Conservation (phyloP, 768 basidiomycete genomes). For the Thelephora ganbajun region DNA sequence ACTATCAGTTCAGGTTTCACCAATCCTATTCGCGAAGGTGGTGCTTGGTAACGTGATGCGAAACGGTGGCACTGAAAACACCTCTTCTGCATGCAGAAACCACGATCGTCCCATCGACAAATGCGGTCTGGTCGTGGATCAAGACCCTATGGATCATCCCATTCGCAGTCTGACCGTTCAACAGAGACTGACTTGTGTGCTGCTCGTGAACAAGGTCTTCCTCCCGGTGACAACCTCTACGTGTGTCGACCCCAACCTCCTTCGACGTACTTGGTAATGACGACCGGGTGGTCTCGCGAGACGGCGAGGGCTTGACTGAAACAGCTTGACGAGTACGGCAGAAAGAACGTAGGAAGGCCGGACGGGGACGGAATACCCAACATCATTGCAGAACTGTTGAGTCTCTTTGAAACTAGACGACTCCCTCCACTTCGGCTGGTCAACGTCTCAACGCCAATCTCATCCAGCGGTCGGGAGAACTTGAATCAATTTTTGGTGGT, state of each 20-base stretch:
- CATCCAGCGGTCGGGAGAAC: constrained; percentile 94
- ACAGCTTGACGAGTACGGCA: constrained; percentile 87
- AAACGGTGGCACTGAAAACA: constrained; percentile 47
- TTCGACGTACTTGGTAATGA: constrained; percentile 98
- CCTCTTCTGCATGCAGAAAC: constrained; percentile 51
- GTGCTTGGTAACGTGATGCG: constrained; percentile 23
- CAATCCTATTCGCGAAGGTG: constrained; percentile 7
- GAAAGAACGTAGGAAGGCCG: constrained; percentile 98
- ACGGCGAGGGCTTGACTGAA: constrained; percentile 92
- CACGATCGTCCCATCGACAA: constrained; percentile 72
- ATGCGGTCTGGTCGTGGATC: constrained; percentile 77
- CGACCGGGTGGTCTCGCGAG: constrained; percentile 91
- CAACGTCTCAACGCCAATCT: constrained; percentile 94
- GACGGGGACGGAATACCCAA: constrained; percentile 92
- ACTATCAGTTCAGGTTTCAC: background rate
- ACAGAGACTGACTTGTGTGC: constrained; percentile 68
- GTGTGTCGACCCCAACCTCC: constrained; percentile 99
- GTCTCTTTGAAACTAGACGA: constrained; percentile 86
- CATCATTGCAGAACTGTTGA: constrained; percentile 76
- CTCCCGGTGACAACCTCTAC: constrained; percentile 90
- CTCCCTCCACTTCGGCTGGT: constrained; percentile 97
- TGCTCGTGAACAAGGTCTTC: constrained; percentile 24
- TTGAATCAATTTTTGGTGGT: constrained; percentile 99
- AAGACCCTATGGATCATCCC: constrained; percentile 86
- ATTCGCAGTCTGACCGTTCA: constrained; percentile 43